Percentiles rank a stretch among this genome's conserved stretches.
Conservation (phyloP, 306 rosid species). For the Quercus engelmannii region DNA sequence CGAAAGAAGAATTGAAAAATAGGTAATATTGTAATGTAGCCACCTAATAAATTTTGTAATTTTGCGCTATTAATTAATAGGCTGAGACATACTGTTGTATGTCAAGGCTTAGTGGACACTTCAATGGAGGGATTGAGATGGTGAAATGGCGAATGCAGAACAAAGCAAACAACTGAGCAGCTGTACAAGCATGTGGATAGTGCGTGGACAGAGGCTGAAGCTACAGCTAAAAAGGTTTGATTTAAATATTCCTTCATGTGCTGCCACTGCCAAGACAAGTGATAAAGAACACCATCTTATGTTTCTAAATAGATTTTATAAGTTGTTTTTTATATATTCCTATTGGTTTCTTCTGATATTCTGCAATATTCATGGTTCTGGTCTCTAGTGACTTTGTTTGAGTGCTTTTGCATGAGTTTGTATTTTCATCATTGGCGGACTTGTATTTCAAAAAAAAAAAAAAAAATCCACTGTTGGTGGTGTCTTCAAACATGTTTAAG, state of each 20-base stretch:
- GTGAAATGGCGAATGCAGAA: constrained; percentile 94
- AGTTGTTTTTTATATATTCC: neutral
- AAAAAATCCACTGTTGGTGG: neutral
- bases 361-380: neutral
- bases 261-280: constrained; percentile 6
- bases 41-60: constrained; percentile 6
- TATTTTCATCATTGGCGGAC: neutral
- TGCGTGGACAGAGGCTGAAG: constrained; percentile 86
- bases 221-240: constrained; percentile 73
- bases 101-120: constrained; percentile 87
- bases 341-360: neutral
- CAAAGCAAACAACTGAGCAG: constrained; percentile 86
- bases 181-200: constrained; percentile 89
- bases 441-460: too few relatives aligned
- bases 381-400: neutral
- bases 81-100: constrained; percentile 96
- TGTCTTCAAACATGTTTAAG: neutral
- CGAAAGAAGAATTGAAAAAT: constrained; percentile 67
- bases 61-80: constrained; percentile 35
- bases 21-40: constrained; percentile 45
- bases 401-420: neutral
- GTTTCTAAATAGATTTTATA: neutral
- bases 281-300: neutral
- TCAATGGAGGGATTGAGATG: constrained; percentile 77
- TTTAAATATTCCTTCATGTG: constrained; percentile 7